phyloP scores from a whole-genome alignment of 2,329 filamentous ascomycete genomes.

The Cyanodermella asteris region DNA sequence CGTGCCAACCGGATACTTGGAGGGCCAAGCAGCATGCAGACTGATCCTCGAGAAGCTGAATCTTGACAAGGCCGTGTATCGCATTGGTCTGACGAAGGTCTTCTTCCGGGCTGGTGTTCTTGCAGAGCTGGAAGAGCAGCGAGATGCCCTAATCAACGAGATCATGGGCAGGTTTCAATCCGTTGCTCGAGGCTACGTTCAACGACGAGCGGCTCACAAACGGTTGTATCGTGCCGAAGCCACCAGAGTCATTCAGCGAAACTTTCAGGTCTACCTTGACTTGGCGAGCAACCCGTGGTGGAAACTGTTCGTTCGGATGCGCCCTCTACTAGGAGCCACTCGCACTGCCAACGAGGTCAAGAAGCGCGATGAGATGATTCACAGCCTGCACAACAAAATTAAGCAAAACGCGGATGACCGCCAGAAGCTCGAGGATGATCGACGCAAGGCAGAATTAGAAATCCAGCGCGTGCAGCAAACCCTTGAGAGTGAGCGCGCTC shows the following conservation, averaged over 20 bases:
- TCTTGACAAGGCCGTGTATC: conserved; percentile 67
- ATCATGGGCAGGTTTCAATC: conserved; percentile 92
- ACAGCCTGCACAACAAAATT: conserved; percentile 67
- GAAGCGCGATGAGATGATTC: conserved; percentile 83
- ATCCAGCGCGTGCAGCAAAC: conserved; percentile 81
- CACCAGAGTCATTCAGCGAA: conserved; percentile 80
- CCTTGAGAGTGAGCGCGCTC: conserved; percentile 81
- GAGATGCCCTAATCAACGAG: conserved; percentile 76
- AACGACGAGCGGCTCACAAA: conserved; percentile 76
- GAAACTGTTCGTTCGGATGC: conserved; percentile 87
- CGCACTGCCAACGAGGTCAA: conserved; percentile 85
- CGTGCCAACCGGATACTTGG: conserved; percentile 76
- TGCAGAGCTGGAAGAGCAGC: conserved; percentile 87
- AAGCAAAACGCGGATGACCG: conserved; percentile 51
- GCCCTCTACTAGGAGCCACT: conserved; percentile 77
- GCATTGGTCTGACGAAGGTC: conserved; percentile 88
- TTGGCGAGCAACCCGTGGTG: conserved; percentile 93
- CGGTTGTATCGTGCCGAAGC: conserved; percentile 85
- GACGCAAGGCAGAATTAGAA: conserved; percentile 66
- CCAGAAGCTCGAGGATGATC: conserved; percentile 71
- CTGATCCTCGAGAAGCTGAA: conserved; percentile 79
- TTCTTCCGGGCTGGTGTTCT: conserved; percentile 95
- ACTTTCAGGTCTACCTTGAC: conserved; percentile 78
- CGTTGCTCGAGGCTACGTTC: conserved; percentile 69
- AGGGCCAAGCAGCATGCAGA: conserved; percentile 65